Conservation (phyloP, 108 stramenopile genomes). For the Seminavis robusta region DNA sequence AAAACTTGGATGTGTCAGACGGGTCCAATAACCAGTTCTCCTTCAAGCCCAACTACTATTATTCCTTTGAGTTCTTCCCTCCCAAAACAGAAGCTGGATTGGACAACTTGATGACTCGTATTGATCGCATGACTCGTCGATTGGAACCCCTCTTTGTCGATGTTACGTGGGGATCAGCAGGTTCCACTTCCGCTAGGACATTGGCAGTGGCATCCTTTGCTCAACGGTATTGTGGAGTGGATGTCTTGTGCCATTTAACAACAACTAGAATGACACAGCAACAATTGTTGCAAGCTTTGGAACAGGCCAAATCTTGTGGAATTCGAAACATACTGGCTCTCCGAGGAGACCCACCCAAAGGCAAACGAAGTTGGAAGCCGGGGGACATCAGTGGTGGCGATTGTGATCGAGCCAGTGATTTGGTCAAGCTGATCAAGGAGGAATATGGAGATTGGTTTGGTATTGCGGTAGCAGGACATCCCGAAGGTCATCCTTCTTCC, state of each 20-base stretch:
- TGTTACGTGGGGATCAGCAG: constrained; percentile 92
- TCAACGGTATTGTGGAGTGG: constrained; percentile 82
- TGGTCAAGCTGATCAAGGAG: constrained; percentile 86
- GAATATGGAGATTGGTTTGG: constrained; percentile 94
- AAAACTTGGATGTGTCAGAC: neutral
- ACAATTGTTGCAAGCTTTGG: constrained; percentile 38
- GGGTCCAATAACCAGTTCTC: too few species aligned
- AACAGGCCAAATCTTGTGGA: constrained; percentile 60
- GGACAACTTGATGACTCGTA: constrained; percentile 88
- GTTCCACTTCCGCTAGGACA: constrained; percentile 72
- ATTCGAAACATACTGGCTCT: constrained; percentile 90
- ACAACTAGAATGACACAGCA: constrained; percentile 79
- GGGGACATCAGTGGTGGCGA: constrained; percentile 69
- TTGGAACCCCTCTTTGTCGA: constrained; percentile 92
- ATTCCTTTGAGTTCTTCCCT: constrained; percentile 96
- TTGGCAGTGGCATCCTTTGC: constrained; percentile 82
- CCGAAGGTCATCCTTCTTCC: constrained; percentile 90
- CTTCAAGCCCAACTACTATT: constrained; percentile 62
- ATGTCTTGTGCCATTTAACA: constrained; percentile 91
- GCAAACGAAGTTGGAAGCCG: constrained; percentile 71
- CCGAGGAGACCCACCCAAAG: constrained; percentile 93
- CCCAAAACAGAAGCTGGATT: constrained; percentile 93
- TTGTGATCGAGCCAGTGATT: constrained; percentile 82
- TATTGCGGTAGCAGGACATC: constrained; percentile 94
- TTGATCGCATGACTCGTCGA: constrained; percentile 90